phyloP scores from a whole-genome alignment of 345 rosid species.

The Capsella bursapastoris region DNA sequence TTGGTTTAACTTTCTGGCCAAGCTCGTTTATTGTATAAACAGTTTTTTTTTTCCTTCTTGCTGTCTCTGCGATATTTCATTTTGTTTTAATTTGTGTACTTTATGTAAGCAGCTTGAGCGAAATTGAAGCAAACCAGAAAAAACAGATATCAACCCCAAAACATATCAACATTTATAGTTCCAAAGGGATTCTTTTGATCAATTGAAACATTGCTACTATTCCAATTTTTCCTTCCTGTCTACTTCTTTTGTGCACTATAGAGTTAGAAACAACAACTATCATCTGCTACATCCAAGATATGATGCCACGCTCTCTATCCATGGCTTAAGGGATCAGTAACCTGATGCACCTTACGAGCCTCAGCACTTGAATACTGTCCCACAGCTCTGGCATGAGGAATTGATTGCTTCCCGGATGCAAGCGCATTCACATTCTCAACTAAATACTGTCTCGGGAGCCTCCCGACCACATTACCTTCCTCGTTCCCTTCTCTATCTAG shows the following conservation, averaged over 20 bases:
- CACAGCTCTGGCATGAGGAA: constrained; percentile 87
- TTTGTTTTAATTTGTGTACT: background rate
- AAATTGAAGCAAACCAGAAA: background rate
- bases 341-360: constrained; percentile 69
- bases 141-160: background rate
- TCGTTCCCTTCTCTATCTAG: constrained; percentile 85
- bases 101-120: background rate
- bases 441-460: constrained; percentile 78
- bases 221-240: background rate
- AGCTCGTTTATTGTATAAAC: too few relatives aligned
- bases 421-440: constrained; percentile 86
- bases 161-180: background rate
- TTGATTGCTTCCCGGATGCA: constrained; percentile 66
- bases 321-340: constrained; percentile 89
- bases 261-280: constrained; percentile 24
- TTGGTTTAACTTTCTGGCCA: constrained; percentile 1
- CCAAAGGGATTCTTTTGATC: background rate
- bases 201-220: constrained; percentile 6
- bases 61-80: too few relatives aligned
- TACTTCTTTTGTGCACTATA: constrained; percentile 26
- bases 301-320: constrained; percentile 50
- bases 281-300: background rate
- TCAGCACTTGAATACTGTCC: constrained; percentile 86
- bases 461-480: constrained; percentile 92
- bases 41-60: too few relatives aligned